Base-by-base conservation (phyloP, 2,329 filamentous ascomycete genomes). In the Gliomastix tumulicola region DNA sequence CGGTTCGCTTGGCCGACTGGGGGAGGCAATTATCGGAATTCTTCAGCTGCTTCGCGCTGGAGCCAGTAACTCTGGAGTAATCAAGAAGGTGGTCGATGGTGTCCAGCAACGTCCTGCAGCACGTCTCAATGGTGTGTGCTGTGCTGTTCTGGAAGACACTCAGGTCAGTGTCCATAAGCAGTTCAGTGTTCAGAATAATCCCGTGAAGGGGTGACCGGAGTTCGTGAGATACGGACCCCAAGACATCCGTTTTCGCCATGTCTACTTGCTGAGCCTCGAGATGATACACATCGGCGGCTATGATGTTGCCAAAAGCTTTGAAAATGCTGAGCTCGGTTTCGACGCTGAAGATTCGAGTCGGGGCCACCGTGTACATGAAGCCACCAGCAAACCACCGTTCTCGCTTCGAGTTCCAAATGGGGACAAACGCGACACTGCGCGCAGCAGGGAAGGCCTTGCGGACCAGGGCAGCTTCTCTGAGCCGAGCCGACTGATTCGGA, bases 201-300 rank as follows among this genome's bases (percentile, higher is more conserved):
- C 76, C 77, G 38, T 82, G 76, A 1, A 82, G 56, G 0, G 77
- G 77, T 3, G 71, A 76, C 5, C 77, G 63, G 12, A 82, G 54
- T 48, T 82, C 77, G 46, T 82, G 77, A 4, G 71, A 76, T 6
- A 82, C 67, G 2, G 71, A 78, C 1, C 72, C 70, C 7, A 82
- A 65, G 23, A 78, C 70, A 39, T 79, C 74, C 2, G 68, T 68
- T 48, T 78, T 78, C 21, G 71, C 68, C 36, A 59, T 66, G 22
- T 68, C 62, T 0, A 60, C 57, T 9, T 53, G 48, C 10, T 53
- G 38, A 0, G 56, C 47, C 10, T 63, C 52, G 5, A 74, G 41
- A 3, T 69, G 61, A 0, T 68, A 64, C 1, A 80, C 57, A 36
- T 81, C 75, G 0, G 71, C 65, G 62, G 77, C 76, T 13, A 75